Evolutionary conservation across 495 filamentous ascomycete genomes (phyloP), one percentile per base, ranked within the genome.

Genomic region (Daldinia bambusicola): DNA sequence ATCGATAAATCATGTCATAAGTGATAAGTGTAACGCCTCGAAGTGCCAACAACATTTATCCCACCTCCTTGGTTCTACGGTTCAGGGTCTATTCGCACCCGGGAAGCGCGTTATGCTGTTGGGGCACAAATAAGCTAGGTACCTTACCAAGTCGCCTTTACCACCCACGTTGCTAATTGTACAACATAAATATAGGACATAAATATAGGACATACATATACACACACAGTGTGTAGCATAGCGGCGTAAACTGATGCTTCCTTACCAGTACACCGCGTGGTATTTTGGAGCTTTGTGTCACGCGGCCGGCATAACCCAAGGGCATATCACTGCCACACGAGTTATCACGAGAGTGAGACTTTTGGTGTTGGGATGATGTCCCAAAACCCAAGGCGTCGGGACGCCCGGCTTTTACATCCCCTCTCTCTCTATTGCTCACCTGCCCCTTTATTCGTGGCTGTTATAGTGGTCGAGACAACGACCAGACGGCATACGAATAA

Each of bases 1-100:
- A 60, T 60, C 56, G 56, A 56, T 56, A 53, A 56, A 48, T 48
- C 16, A 22, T 18, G 4, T 0, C 20, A 1, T 45, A 45, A 48
- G 43, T 48, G 26, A 26, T 26, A 26, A 26, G 26, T 26, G 43
- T 48, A 48, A 48, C 9, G 10, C 22, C 43, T 48, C 43, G 3
- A 48, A 4, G 18, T 8, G 18, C 43, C 43, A 48, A 48, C 43
- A 48, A 22, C 43, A 48, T 2, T 22, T 40, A 22, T 57, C 13
- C 32, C 55, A 12, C n/a, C 16, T 56, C 34, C 13, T 38, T 16
- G 7, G 14, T 32, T 53, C 26, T 32, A 16, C 6, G 22, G 26
- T 32, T 32, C 50, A 16, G n/a, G 30, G 13, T 31, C 22, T 32
- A 14, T 53, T 53, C 26, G 7, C 13, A 26, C 30, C 22, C 50